Base-by-base conservation (phyloP, 2,329 filamentous ascomycete genomes). In the Apiospora sp. region DNA sequence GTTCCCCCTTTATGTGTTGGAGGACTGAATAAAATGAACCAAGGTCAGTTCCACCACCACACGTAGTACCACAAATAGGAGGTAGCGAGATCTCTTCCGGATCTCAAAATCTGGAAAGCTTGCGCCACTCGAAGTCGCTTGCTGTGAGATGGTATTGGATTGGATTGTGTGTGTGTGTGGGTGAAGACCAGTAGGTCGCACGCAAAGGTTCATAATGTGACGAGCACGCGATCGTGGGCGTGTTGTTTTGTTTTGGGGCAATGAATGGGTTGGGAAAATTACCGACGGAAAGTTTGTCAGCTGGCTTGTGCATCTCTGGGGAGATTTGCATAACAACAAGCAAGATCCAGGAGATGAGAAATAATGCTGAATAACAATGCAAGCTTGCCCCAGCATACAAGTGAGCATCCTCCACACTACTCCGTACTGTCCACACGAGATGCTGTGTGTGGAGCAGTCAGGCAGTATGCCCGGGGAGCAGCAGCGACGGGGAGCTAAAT, bases 31-130 rank as follows among this genome's bases (percentile, higher is more conserved):
- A 22, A 41, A n/a, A 64, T 64, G 58, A 64, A n/a, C 19, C 24
- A n/a, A 41, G 58, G 58, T 41, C 58, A 41, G 34, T 64, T 10
- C 58, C 14, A 22, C 58, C 14, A 34, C 27, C 34, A 64, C 58
- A 64, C 30, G 5, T 34, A 64, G 54, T 58, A 27, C 54, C 54
- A 61, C 27, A 61, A 61, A 61, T 61, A 37, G 27, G 30, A 37
- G 30, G 16, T 6, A 37, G 54, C 30, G 16, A n/a, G 58, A 64
- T 64, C 58, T 64, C 34, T 41, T 64, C 34, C 34, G 34, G 58
- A 64, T 64, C 58, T 64, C 13, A 41, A 22, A 64, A 64, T 64
- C 58, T 64, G 58, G 10, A 41, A 37, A 64, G 58, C 58, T 64
- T 41, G 58, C 58, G 19, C 58, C 58, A 64, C 34, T 22, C 58